Percentiles rank a stretch among this genome's conserved stretches.
These are phyloP conservation scores for Boletus rubroflammeus DNA, from an alignment of 768 basidiomycete species.

Conservation along the genomic window DNA sequence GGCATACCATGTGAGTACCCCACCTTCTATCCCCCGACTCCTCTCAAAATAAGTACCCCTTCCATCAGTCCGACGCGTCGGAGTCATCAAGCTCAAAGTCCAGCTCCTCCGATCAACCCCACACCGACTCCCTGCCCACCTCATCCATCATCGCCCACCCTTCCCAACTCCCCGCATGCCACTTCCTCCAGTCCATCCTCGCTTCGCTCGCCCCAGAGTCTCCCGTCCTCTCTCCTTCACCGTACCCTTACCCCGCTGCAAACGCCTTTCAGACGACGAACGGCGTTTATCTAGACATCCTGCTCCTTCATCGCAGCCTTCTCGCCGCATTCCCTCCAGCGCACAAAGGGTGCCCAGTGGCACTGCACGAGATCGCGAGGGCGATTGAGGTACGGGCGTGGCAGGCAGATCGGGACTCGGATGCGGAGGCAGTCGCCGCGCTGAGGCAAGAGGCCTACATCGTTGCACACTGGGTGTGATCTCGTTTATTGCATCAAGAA, in stretches of 20 bases:
- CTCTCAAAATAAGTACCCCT: neutral
- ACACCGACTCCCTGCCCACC: constrained; percentile 13
- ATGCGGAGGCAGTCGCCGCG: constrained; percentile 63
- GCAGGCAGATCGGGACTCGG: constrained; percentile 68
- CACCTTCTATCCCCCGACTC: too few species aligned
- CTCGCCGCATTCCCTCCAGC: constrained; percentile 57
- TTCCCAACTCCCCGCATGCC: constrained; percentile 46
- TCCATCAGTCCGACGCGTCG: constrained; percentile 42
- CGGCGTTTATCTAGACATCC: constrained; percentile 74
- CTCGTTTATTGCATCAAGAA: neutral
- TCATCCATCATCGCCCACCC: constrained; percentile 10
- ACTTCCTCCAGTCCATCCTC: constrained; percentile 57
- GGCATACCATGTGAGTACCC: constrained; percentile 39
- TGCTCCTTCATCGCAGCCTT: constrained; percentile 75
- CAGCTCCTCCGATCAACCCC: constrained; percentile 32
- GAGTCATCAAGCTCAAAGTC: constrained; percentile 44
- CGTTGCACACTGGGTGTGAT: constrained; percentile 35
- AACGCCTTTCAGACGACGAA: constrained; percentile 49
- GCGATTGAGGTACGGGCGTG: constrained; percentile 60
- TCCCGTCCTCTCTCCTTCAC: constrained; percentile 32
- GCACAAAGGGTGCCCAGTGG: constrained; percentile 61
- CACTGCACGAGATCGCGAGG: constrained; percentile 62
- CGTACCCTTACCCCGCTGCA: constrained; percentile 31
- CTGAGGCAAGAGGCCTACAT: constrained; percentile 69
- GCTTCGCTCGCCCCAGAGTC: constrained; percentile 47